phyloP scores from a whole-genome alignment of 257 asterid genomes.

The Fraxinus cuspidata region DNA sequence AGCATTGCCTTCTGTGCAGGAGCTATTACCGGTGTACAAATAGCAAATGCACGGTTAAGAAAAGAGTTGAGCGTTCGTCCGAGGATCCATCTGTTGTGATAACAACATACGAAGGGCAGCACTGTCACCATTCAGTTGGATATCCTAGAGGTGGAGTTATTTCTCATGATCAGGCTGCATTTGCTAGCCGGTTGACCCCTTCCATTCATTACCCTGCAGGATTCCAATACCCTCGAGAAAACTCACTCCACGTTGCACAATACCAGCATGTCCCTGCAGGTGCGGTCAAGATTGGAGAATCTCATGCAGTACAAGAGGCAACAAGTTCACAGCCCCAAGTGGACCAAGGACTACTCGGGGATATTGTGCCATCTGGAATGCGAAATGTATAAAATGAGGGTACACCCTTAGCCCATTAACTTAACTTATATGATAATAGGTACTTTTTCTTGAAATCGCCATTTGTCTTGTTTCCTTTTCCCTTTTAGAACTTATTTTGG shows the following conservation, averaged over 20 bases:
- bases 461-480: not conserved
- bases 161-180: slow-evolving; percentile 29
- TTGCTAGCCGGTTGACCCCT: slow-evolving; percentile 32
- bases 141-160: slow-evolving; percentile 55
- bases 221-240: slow-evolving; percentile 37
- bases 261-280: slow-evolving; percentile 23
- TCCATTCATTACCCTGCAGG: slow-evolving; percentile 27
- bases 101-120: slow-evolving; percentile 90
- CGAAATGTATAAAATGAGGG: slow-evolving; percentile 41
- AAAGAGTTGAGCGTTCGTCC: slow-evolving; percentile 77
- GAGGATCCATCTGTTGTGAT: slow-evolving; percentile 76
- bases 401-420: slow-evolving; percentile 9
- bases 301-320: slow-evolving; percentile 22
- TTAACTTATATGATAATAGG: not conserved
- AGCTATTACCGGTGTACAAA: slow-evolving; percentile 90
- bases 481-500: not conserved
- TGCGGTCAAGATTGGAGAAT: slow-evolving; percentile 18
- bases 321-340: slow-evolving; percentile 23
- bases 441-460: not conserved
- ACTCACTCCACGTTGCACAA: slow-evolving; percentile 24
- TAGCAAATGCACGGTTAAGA: slow-evolving; percentile 81
- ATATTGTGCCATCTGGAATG: slow-evolving; percentile 74
- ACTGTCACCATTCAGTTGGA: slow-evolving; percentile 71
- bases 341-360: slow-evolving; percentile 78
- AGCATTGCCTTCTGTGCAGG: slow-evolving; percentile 38